Evolutionary conservation across 768 basidiomycete genomes (phyloP).

Genomic region (Russula sp.): DNA sequence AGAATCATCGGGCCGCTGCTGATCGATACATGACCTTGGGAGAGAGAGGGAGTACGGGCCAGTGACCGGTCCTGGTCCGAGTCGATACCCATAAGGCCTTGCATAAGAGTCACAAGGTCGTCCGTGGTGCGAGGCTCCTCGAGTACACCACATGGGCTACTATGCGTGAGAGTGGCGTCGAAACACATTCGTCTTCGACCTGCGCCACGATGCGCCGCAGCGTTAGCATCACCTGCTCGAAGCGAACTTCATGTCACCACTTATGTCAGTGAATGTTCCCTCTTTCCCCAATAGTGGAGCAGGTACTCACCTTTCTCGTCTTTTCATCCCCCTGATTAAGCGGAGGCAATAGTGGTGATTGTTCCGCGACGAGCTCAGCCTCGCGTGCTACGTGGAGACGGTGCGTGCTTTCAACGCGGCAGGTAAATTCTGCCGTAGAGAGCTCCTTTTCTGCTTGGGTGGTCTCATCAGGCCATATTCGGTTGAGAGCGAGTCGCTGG

Average conservation of each 20-base stretch:
- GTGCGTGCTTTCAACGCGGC: conserved; percentile 1
- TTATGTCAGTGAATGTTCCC: neutral
- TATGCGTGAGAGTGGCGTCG: conserved; percentile 5
- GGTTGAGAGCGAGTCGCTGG: conserved; percentile 4
- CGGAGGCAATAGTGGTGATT: conserved; percentile 6
- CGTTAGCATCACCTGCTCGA: conserved; percentile 11
- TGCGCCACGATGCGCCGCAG: conserved; percentile 20
- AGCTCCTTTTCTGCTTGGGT: conserved; percentile 1
- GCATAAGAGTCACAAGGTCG: conserved; percentile 16
- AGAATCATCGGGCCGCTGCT: conserved; percentile 3
- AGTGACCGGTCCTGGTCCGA: neutral
- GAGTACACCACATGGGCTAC: conserved; percentile 12
- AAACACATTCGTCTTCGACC: conserved; percentile 13
- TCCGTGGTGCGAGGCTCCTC: conserved; percentile 16
- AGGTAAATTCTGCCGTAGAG: neutral
- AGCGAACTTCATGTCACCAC: neutral
- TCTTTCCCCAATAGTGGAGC: neutral
- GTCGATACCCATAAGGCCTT: conserved; percentile 13
- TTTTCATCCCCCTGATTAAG: conserved; percentile 4
- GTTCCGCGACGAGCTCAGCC: conserved; percentile 8
- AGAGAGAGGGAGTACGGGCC: neutral
- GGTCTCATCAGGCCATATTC: conserved; percentile 1
- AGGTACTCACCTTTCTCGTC: neutral
- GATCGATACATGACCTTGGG: neutral
- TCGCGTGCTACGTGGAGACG: conserved; percentile 5